Conservation (phyloP, 306 rosid genomes). For the Benincasa hispida region DNA sequence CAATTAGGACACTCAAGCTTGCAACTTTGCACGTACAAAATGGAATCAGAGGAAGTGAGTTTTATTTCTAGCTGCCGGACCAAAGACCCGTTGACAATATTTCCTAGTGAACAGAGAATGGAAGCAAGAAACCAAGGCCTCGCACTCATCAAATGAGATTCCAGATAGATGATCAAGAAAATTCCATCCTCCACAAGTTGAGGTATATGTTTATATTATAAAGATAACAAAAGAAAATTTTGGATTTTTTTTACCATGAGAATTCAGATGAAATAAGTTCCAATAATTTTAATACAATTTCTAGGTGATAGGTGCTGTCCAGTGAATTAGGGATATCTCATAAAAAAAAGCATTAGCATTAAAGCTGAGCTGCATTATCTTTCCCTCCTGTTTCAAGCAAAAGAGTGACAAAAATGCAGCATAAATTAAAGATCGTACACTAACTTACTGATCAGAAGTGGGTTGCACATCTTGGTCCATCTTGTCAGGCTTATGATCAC, state of each 20-base stretch:
- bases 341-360: background rate
- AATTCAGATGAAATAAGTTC: background rate
- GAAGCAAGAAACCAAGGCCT: background rate
- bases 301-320: background rate
- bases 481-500: conserved; percentile 12
- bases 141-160: background rate
- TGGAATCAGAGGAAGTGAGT: background rate
- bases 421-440: background rate
- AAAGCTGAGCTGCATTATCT: background rate
- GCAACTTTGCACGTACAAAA: background rate
- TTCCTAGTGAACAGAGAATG: background rate
- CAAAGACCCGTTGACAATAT: background rate
- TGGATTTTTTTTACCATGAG: background rate
- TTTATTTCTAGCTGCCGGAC: background rate
- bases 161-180: background rate
- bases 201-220: background rate
- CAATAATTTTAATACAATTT: background rate
- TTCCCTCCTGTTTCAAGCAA: background rate
- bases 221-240: background rate
- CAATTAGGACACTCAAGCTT: background rate
- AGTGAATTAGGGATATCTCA: background rate
- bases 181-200: background rate
- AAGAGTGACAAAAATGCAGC: background rate
- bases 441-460: conserved; percentile 33
- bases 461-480: conserved; percentile 11